Evolutionary conservation across 1,139 yeast genomes (phyloP), one percentile per base, ranked within the genome.

Genomic region (Arxiozyma bovina): DNA sequence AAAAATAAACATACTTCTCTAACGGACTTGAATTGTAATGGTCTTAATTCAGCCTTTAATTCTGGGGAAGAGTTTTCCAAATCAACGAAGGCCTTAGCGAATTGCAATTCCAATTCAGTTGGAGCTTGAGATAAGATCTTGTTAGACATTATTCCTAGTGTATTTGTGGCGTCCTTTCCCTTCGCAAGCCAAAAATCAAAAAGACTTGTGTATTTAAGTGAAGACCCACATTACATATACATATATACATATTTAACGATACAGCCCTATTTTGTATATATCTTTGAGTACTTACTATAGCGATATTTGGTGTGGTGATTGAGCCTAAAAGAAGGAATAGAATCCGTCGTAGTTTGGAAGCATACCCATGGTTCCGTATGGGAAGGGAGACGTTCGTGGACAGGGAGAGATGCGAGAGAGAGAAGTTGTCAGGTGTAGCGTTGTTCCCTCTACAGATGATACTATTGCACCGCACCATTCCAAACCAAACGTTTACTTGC

Each of bases 81-180:
- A 82, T 93, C 99, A 74, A 85, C 77, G 77, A 93, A 89, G 73
- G 99, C 97, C 83, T 93, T 97, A 73, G 97, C 97, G 76, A 93
- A 96, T 83, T 93, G 96, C 79, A 93, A 89, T 82, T 93, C 99
- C 80, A 93, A 89, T 81, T 93, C 98, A 75, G 93, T 77, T 80
- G 98, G 98, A 75, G 83, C 84, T 74, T 84, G 84, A 71, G 87
- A 81, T 78, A 90, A 85, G 79, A 93, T 85, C 85, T 93, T 93
- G 78, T 88, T 82, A 45, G 56, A 56, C 56, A 56, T 54, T 46
- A 34, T 46, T 46, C 22, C 49, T 34, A 38, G 49, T 46, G 42
- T 34, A 34, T 11, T 15, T 43, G 45, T 43, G 45, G 45, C 25
- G n/a, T 43, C 45, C 25, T 43, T 43, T 17, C 25, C 4, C 27